Evolutionary conservation across 2,329 filamentous ascomycete genomes (phyloP).

Genomic region (Penicillium concentricum): DNA sequence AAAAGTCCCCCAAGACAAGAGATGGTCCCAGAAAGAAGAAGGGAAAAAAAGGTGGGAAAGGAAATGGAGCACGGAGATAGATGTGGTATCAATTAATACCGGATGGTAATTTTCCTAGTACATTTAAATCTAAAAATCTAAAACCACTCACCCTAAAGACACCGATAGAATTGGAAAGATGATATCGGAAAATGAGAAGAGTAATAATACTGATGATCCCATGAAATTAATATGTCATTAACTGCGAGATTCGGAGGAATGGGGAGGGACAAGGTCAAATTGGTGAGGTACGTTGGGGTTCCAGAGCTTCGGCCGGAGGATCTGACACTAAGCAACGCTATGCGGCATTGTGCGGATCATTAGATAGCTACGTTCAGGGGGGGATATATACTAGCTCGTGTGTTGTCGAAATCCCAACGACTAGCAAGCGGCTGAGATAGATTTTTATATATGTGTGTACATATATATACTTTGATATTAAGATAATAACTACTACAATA

Average conservation of each 20-base stretch:
- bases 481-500: not conserved
- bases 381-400: not conserved
- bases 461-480: not conserved
- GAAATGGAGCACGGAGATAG: slow-evolving; percentile 14
- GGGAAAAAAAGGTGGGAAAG: slow-evolving; percentile 28
- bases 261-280: not conserved
- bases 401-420: not conserved
- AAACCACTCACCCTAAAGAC: not conserved
- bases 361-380: not conserved
- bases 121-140: too few species aligned
- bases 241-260: slow-evolving; percentile 5
- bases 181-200: not conserved
- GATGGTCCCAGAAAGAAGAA: slow-evolving; percentile 1
- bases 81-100: slow-evolving; percentile 19
- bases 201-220: not conserved
- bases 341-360: slow-evolving; percentile 4
- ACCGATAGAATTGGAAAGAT: not conserved
- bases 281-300: slow-evolving; percentile 12
- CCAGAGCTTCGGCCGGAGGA: slow-evolving; percentile 8
- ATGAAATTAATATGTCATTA: not conserved
- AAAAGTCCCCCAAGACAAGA: slow-evolving; percentile 9
- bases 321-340: slow-evolving; percentile 2
- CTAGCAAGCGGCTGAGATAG: not conserved
- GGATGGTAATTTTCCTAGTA: slow-evolving; percentile 15
- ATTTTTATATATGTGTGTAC: not conserved